phyloP scores from a whole-genome alignment of 495 filamentous ascomycete genomes.

The Saxophila tyrrhenica region DNA sequence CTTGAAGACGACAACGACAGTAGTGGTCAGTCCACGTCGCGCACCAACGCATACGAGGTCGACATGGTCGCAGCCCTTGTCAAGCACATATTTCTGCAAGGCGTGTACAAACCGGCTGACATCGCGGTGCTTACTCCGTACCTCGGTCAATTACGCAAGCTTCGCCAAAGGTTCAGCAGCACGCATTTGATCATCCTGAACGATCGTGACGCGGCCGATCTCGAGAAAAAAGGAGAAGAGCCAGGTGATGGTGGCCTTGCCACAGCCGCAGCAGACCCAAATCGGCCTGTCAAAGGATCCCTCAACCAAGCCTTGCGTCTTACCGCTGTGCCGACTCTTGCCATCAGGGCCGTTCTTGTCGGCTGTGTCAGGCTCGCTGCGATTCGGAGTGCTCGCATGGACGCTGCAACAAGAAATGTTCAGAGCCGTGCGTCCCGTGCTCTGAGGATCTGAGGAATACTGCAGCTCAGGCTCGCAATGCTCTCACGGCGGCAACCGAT shows the following conservation, averaged over 20 bases:
- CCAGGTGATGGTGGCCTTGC: slow-evolving; percentile 12
- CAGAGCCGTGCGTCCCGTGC: slow-evolving; percentile 56
- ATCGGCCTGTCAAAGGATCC: slow-evolving; percentile 32
- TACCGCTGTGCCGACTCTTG: slow-evolving; percentile 77
- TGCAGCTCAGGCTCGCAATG: slow-evolving; percentile 45
- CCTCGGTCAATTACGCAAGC: slow-evolving; percentile 54
- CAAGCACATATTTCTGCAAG: slow-evolving; percentile 61
- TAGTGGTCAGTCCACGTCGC: slow-evolving; percentile 39
- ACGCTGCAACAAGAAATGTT: slow-evolving; percentile 45
- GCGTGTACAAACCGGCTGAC: slow-evolving; percentile 49
- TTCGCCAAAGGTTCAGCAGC: slow-evolving; percentile 39
- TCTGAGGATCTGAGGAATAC: slow-evolving; percentile 37
- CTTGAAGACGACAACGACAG: slow-evolving; percentile 39
- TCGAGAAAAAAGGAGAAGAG: slow-evolving; percentile 38
- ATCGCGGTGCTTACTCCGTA: slow-evolving; percentile 79
- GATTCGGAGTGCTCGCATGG: slow-evolving; percentile 26
- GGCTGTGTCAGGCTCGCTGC: slow-evolving; percentile 44
- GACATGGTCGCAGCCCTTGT: slow-evolving; percentile 55
- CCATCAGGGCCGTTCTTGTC: slow-evolving; percentile 43
- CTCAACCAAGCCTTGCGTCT: slow-evolving; percentile 52
- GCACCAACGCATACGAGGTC: slow-evolving; percentile 58
- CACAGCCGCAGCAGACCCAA: slow-evolving; percentile 1
- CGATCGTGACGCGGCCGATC: slow-evolving; percentile 53
- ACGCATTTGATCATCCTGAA: slow-evolving; percentile 52
- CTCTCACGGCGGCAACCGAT: slow-evolving; percentile 33